Base-by-base conservation (phyloP, 768 basidiomycete species). In the Chiua virens region DNA sequence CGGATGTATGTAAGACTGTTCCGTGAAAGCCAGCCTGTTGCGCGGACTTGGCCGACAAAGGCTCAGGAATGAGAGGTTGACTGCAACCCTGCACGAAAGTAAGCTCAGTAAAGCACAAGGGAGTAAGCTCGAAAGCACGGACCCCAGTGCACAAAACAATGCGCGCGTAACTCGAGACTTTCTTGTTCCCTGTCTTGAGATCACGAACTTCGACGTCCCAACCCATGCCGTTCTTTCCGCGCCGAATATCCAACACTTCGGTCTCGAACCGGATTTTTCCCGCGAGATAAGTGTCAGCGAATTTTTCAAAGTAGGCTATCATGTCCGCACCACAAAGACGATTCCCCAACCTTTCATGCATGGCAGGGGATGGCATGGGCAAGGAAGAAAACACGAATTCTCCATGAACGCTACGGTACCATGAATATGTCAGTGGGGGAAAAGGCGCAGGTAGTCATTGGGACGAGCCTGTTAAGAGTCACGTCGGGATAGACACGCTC, bases 111-210 rank as follows among this genome's bases (percentile, higher is more conserved):
- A 34, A 34, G 14, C 20, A 14, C 2, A 18, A 9, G 38, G 13
- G 11, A 46, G 18, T 17, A 15, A 45, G 3, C 32, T 34, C 32
- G n/a, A n/a, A 48, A 57, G 39, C n/a, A 58, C 72, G 67, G 68
- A 66, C 85, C 20, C 76, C 85, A 5, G 82, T 84, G 47, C 82
- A 83, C 41, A 87, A 65, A 8, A 87, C 74, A n/a, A 87, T 67
- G 27, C 74, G 75, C 23, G 74, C 69, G 53, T 78, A 86, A 18
- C 50, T 58, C 44, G 78, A 55, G 3, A 69, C 62, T 23, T 74
- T 64, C n/a, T 54, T 61, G 22, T 34, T 47, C 15, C 56, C 52
- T 1, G 55, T 62, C 43, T 17, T 46, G 20, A 56, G 54, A 30
- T 55, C 68, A 45, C 69, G 53, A 3, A 80, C 66, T 18, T 68